Conservation (phyloP, 805 yeast genomes). For the Candida alai region DNA sequence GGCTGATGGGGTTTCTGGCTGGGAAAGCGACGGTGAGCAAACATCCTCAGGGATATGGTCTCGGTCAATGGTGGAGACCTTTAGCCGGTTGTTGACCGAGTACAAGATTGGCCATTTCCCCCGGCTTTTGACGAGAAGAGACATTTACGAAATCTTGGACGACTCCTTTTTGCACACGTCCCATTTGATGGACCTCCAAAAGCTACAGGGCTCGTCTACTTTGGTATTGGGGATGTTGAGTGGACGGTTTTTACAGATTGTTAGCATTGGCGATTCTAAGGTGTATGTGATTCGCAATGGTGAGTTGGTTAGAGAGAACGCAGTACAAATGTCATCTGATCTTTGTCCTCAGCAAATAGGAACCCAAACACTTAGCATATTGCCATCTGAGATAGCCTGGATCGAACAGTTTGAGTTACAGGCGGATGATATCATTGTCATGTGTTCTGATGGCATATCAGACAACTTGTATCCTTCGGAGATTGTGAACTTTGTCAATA, state of each 20-base stretch:
- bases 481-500: constrained; percentile 35
- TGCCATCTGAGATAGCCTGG: constrained; percentile 49
- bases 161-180: constrained; percentile 46
- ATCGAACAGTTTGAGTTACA: constrained; percentile 37
- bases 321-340: constrained; percentile 43
- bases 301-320: constrained; percentile 38
- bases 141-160: constrained; percentile 42
- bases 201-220: constrained; percentile 48
- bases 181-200: constrained; percentile 47
- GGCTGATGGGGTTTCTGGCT: constrained; percentile 57
- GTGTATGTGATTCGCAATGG: constrained; percentile 47
- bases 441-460: constrained; percentile 53
- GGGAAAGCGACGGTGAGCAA: constrained; percentile 41
- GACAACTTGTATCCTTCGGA: constrained; percentile 52
- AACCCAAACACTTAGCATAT: constrained; percentile 38
- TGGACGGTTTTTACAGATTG: constrained; percentile 43
- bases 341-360: constrained; percentile 56
- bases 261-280: constrained; percentile 52
- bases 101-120: constrained; percentile 38
- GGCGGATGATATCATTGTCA: constrained; percentile 40
- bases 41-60: constrained; percentile 52
- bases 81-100: constrained; percentile 43
- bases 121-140: constrained; percentile 36
- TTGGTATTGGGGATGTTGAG: constrained; percentile 45
- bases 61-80: constrained; percentile 48